phyloP scores from a whole-genome alignment of 2,329 filamentous ascomycete species.

The Ramularia endophylla region DNA sequence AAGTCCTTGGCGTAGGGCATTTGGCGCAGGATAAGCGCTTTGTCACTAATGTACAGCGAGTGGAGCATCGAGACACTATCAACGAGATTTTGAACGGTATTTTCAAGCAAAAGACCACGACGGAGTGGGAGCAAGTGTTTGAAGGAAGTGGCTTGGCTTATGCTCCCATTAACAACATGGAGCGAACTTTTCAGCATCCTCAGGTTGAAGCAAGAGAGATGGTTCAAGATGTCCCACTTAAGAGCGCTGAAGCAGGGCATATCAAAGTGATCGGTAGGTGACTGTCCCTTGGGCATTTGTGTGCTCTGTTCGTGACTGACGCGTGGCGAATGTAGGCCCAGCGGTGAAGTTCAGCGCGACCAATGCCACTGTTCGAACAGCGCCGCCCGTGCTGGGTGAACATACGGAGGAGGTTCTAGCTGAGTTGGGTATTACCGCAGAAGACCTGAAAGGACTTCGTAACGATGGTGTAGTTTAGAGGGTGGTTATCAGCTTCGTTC shows the following conservation, averaged over 20 bases:
- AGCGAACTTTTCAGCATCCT: constrained; percentile 40
- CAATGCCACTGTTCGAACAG: constrained; percentile 16
- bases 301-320: no score
- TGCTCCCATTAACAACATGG: constrained; percentile 40
- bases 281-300: background rate
- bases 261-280: constrained; percentile 13
- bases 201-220: constrained; percentile 37
- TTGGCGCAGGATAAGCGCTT: constrained; percentile 27
- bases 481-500: no score
- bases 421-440: constrained; percentile 11
- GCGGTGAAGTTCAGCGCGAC: constrained; percentile 26
- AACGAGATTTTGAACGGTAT: constrained; percentile 31
- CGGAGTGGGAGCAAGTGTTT: constrained; percentile 37
- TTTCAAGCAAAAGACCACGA: constrained; percentile 34
- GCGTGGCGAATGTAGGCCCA: constrained; percentile 14
- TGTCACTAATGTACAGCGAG: constrained; percentile 25
- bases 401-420: constrained; percentile 24
- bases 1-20: constrained; percentile 23
- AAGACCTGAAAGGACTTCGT: constrained; percentile 12
- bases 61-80: constrained; percentile 30
- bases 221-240: constrained; percentile 15
- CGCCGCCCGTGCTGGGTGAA: constrained; percentile 24
- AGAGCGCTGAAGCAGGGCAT: constrained; percentile 11
- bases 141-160: constrained; percentile 42
- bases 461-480: constrained; percentile 15